Base-by-base conservation (phyloP, 2,329 filamentous ascomycete species). In the Botryosphaeria agaves region DNA sequence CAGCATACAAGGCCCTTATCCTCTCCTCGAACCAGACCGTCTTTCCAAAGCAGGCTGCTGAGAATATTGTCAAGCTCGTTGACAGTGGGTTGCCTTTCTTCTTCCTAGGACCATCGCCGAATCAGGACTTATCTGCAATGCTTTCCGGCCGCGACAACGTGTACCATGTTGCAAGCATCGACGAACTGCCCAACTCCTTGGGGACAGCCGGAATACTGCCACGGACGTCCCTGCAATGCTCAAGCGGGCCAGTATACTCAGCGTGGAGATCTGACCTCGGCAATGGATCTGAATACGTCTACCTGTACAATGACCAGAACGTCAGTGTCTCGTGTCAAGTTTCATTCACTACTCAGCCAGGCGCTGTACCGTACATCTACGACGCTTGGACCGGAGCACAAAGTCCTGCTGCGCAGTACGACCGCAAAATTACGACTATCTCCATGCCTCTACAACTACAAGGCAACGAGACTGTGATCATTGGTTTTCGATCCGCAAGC, bases 1-100 rank as follows among this genome's bases (percentile, higher is more conserved):
- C 54, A 21, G 48, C 45, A 0, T 65, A 53, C 45, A 56, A 57
- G 30, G 59, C 59, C 0, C 32, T 66, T 5, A 38, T 65, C 1
- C 32, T 64, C 11, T 38, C 40, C 4, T 40, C 38, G 1, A 52
- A 54, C 8, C 45, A 56, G 6, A 51, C 46, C 1, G 30, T 30
- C 6, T 23, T 62, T 3, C 61, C 58, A 0, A 16, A 50, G 0
- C 19, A 35, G 2, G 57, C 46, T 1, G 49, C 52, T 0, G 29
- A 41, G 1, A 46, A 48, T 8, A 38, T 64, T 3, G 34, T 43
- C 3, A 37, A 49, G 3, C 55, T 47, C 30, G 55, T 57, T 1
- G 31, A 45, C 2, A 38, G 38, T 3, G 59, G 60, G 0, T 43
- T 65, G 1, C 59, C 58, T 0, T 45, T 64, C 4, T 47, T 64